Base-by-base conservation (phyloP, 1,284 basidiomycete genomes). In the Entoloma clypeatum region DNA sequence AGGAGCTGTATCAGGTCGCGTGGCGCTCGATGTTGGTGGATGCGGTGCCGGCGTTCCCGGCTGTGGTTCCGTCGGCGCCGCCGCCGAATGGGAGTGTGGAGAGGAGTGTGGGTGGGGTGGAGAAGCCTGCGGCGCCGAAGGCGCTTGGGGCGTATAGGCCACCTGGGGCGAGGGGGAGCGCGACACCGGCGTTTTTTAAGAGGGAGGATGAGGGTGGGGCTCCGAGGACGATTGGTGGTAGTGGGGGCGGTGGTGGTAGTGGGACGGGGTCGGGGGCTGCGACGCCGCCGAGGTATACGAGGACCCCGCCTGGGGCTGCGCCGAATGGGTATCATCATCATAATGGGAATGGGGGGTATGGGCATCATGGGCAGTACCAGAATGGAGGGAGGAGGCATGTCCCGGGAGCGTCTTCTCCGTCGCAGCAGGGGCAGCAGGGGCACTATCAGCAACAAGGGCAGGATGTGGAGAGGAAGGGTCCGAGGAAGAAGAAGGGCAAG, bases 71-170 rank as follows among this genome's bases (percentile, higher is more conserved):
- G 0, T 60, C 74, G 0, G 81, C 92, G 0, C 94, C 95, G 0
- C 66, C 75, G 0, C 78, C 91, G 0, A 81, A 81, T 32, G 59
- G 59, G 44, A 65, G 65, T 36, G 71, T 72, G 16, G n/a, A n/a
- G n/a, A 55, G 49, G 39, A 48, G 65, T 48, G 66, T 68, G 29
- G 72, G 57, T 7, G 63, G 61, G 5, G 48, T 61, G 16, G 62
- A 62, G 47, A 71, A 77, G 56, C 74, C 84, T 0, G 77, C 81
- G 0, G n/a, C n/a, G n/a, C n/a, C n/a, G n/a, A n/a, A n/a, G n/a
- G n/a, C n/a, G n/a, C n/a, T n/a, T n/a, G 92, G 90, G 13, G 79
- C 93, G 0, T 96, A 97, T 62, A 77, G 93, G 2, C 93, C 93
- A 0, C 93, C 93, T 5, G 92, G 93, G 19, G 92, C 94, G 1